Base-by-base conservation (phyloP, 108 stramenopile genomes). In the Stephanodiscus triporus region DNA sequence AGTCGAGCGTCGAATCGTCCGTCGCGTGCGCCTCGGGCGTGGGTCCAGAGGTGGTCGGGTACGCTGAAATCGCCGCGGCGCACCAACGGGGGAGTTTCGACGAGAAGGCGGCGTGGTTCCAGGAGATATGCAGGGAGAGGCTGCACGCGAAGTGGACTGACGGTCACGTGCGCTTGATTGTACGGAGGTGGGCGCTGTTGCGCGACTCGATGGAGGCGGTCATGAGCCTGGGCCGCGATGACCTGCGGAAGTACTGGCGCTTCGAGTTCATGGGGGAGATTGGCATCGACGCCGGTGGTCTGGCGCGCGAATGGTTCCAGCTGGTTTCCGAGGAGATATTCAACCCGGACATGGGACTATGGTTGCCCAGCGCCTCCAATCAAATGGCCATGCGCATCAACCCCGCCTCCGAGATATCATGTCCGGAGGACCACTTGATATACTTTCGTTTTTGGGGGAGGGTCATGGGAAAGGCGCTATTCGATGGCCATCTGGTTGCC, bases 371-470 rank as follows among this genome's bases (percentile, higher is more conserved):
- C 26, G 88, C 92, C 2, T 94, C 89, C 24, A 97, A 98, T 56
- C 97, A 97, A 75, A 97, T 95, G 84, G 96, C 90, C 68, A 93
- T 94, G 93, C 83, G 82, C 40, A 97, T 97, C 68, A 97, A 97
- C 75, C 93, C 94, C 27, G 81, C 91, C 58, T 64, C 78, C 63
- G 87, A 85, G 38, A 82, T 89, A 47, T 90, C 87, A 14, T 91
- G 90, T 73, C 89, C 88, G 29, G 96, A 98, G 20, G 93, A 99
- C 62, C 97, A 99, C 76, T 84, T 99, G 62, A 77, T 91, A 59
- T 98, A 98, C 82, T 99, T 97, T 85, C 87, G 93, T 29, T 98
- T 99, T 63, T 73, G 97, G 13, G 99, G 99, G 1, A 84, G 99
- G 9, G 82, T 99, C 26, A 80, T 99, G 66, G 99, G 99, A 24